Evolutionary conservation across 495 filamentous ascomycete species (phyloP).

Genomic region (Neurospora tetrasperma): DNA sequence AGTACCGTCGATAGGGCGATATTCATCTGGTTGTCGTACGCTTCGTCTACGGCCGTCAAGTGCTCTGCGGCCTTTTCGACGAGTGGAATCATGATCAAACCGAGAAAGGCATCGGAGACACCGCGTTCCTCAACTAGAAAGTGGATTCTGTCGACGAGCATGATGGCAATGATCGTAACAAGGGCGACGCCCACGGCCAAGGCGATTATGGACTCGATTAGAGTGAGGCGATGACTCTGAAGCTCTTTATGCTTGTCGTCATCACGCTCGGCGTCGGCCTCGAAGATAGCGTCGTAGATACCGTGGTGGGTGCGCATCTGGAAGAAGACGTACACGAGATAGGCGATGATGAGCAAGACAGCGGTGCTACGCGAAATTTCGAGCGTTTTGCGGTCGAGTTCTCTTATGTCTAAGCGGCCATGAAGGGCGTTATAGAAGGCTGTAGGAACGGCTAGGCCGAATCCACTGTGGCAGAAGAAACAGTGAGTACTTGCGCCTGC

Average conservation of each 20-base stretch:
- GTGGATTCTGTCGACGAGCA: slow-evolving; percentile 72
- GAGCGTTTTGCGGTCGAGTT: background rate
- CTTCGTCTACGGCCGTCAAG: slow-evolving; percentile 82
- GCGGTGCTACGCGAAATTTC: slow-evolving; percentile 23
- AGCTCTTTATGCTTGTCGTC: slow-evolving; percentile 56
- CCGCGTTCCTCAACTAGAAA: slow-evolving; percentile 51
- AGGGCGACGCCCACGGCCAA: slow-evolving; percentile 56
- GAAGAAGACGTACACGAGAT: slow-evolving; percentile 67
- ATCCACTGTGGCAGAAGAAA: slow-evolving; percentile 33
- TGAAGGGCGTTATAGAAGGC: slow-evolving; percentile 59
- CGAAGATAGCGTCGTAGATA: slow-evolving; percentile 55
- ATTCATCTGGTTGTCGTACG: slow-evolving; percentile 80
- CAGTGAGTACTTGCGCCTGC: slow-evolving; percentile 4
- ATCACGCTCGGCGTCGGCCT: slow-evolving; percentile 60
- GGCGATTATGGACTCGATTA: slow-evolving; percentile 63
- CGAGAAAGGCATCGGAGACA: slow-evolving; percentile 72
- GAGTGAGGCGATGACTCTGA: slow-evolving; percentile 60
- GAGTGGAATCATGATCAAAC: slow-evolving; percentile 67
- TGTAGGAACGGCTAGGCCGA: slow-evolving; percentile 74
- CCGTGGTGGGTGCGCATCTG: slow-evolving; percentile 75
- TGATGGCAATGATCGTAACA: slow-evolving; percentile 72
- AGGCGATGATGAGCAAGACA: slow-evolving; percentile 70
- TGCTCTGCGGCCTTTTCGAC: slow-evolving; percentile 92
- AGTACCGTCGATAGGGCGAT: slow-evolving; percentile 87
- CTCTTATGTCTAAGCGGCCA: slow-evolving; percentile 4